Evolutionary conservation across 2,329 filamentous ascomycete genomes (phyloP), one percentile per base, ranked within the genome.

Genomic region (Aureobasidium melanogenum): DNA sequence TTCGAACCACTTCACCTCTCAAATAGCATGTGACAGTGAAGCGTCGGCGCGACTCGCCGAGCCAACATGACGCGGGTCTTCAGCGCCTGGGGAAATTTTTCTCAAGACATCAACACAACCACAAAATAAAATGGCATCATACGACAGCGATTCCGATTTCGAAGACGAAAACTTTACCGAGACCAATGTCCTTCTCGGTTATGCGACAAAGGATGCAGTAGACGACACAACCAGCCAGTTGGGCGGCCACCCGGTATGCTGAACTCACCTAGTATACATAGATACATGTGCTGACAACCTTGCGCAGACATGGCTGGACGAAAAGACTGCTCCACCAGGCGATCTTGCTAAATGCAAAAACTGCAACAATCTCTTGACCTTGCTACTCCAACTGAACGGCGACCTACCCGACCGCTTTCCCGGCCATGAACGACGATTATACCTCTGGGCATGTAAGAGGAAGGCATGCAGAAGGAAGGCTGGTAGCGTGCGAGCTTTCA

Each of bases 101-200:
- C 28, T 47, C 48, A 39, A 54, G 47, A 55, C 48, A 55, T 34
- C 28, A 28, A 43, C 50, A 61, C 14, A 32, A 15, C 3, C 19
- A 32, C 28, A 12, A 14, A 17, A 17, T 15, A 54, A 61, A 17
- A 92, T 91, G 88, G 80, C 87, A 62, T 80, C 84, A 17, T 95
- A 96, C 76, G 91, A 61, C 48, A 61, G 59, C 41, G 59, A 96
- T 68, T 95, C 89, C 71, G 92, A 97, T 69, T 91, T 87, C 1
- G 77, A 79, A 39, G 88, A 84, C 46, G 86, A 85, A 61, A 82
- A 84, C 50, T 91, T 85, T 64, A 88, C 86, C 19, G 87, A 90
- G 73, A 97, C 94, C 7, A 90, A 88, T 66, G 91, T 97, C 2
- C 83, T 97, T 1, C 82, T 99, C 14, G 94, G 94, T 5, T 99